Evolutionary conservation across 2,329 filamentous ascomycete species (phyloP).

Genomic region (Aspergillus ibericus): DNA sequence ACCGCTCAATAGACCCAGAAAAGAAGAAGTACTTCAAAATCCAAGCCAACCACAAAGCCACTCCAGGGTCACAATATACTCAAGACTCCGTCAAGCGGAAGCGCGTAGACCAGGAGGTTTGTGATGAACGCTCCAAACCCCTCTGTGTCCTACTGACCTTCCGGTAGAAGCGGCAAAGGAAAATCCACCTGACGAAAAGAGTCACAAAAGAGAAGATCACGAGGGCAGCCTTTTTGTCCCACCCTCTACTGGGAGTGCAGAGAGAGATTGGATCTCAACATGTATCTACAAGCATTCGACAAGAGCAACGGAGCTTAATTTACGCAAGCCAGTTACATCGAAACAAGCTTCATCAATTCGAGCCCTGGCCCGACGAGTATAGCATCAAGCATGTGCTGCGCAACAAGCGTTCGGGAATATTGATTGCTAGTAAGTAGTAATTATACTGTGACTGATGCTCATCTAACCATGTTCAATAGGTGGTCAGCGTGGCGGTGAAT

Average conservation of each 20-base stretch:
- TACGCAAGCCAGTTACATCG: slow-evolving; percentile 36
- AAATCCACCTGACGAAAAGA: slow-evolving; percentile 26
- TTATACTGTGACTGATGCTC: neutral
- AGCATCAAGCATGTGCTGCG: slow-evolving; percentile 34
- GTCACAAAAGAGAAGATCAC: slow-evolving; percentile 35
- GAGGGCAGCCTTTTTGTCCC: slow-evolving; percentile 28
- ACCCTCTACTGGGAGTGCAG: slow-evolving; percentile 30
- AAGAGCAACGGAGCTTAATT: slow-evolving; percentile 28
- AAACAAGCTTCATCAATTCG: slow-evolving; percentile 32
- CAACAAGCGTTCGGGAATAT: slow-evolving; percentile 35
- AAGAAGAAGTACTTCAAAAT: slow-evolving; percentile 70
- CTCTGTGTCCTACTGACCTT: slow-evolving; percentile 9
- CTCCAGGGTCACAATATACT: slow-evolving; percentile 55
- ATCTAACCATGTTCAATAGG: slow-evolving; percentile 24
- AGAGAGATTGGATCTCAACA: slow-evolving; percentile 30
- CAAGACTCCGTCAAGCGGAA: slow-evolving; percentile 60
- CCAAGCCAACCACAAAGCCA: slow-evolving; percentile 54
- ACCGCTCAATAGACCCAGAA: slow-evolving; percentile 37
- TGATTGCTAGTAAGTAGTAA: slow-evolving; percentile 37
- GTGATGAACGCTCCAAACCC: neutral
- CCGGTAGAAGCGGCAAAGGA: slow-evolving; percentile 30
- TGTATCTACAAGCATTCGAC: slow-evolving; percentile 20
- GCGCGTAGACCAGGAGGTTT: slow-evolving; percentile 46
- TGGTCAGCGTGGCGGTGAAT: slow-evolving; percentile 30
- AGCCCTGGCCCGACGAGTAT: slow-evolving; percentile 28